Conservation (phyloP, 768 basidiomycete species). For the Phylloporus arenicola region DNA sequence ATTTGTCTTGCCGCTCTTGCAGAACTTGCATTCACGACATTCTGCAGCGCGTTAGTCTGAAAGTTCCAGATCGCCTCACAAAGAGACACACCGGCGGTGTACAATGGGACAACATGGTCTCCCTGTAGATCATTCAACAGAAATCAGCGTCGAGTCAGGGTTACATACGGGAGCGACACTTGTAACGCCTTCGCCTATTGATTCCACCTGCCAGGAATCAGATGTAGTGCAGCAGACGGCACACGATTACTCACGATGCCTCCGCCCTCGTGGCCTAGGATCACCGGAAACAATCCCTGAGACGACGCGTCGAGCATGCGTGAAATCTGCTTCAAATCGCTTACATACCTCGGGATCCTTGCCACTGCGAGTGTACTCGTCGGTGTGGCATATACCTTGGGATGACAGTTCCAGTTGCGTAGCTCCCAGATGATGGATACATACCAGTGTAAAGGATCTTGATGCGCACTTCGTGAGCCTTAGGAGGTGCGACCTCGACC, state of each 20-base stretch:
- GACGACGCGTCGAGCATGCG: constrained; percentile 4
- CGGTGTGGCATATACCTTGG: constrained; percentile 91
- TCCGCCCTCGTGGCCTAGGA: constrained; percentile 94
- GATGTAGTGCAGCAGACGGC: not conserved
- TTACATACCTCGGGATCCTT: constrained; percentile 82
- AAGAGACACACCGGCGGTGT: constrained; percentile 74
- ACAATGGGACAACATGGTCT: constrained; percentile 96
- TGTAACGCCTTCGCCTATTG: constrained; percentile 95
- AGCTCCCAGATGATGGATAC: constrained; percentile 15
- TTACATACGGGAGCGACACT: constrained; percentile 50
- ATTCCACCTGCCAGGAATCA: constrained; percentile 70
- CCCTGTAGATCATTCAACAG: constrained; percentile 40
- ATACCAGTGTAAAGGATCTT: constrained; percentile 86
- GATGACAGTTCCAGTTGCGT: not conserved
- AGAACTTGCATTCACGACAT: constrained; percentile 97
- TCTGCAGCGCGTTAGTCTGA: constrained; percentile 40
- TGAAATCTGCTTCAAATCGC: not conserved
- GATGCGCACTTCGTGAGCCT: constrained; percentile 88
- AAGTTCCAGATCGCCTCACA: not conserved
- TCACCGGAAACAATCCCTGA: constrained; percentile 85
- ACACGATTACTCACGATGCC: constrained; percentile 58
- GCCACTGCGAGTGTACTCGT: constrained; percentile 95
- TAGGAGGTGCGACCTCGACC: constrained; percentile 90
- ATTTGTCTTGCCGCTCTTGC: constrained; percentile 97
- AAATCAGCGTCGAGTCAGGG: not conserved